These are phyloP conservation scores for Dactylellina haptotyla DNA, from an alignment of 2,329 filamentous ascomycete genomes.

Conservation along the genomic window DNA sequence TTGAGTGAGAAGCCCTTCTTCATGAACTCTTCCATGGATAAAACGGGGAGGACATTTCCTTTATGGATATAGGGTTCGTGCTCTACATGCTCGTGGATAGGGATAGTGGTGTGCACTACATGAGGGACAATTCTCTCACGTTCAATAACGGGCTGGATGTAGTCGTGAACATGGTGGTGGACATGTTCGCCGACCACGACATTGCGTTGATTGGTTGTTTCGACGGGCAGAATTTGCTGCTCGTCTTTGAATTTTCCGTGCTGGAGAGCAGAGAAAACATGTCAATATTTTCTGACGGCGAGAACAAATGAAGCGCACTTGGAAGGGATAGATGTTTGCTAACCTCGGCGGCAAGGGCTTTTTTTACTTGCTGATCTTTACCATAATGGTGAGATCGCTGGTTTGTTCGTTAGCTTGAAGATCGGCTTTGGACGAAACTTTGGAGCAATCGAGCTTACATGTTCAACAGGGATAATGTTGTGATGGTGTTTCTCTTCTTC, in stretches of 20 bases:
- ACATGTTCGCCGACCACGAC: constrained; percentile 71
- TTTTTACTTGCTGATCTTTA: constrained; percentile 35
- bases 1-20: constrained; percentile 55
- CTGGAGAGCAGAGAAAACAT: constrained; percentile 1
- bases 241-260: constrained; percentile 41
- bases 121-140: constrained; percentile 75
- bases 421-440: not conserved
- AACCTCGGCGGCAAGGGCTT: constrained; percentile 38
- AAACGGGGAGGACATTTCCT: constrained; percentile 71
- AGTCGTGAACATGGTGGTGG: constrained; percentile 74
- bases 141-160: constrained; percentile 75
- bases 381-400: constrained; percentile 41
- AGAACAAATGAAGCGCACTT: not conserved
- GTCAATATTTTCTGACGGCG: not conserved
- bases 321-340: constrained; percentile 60
- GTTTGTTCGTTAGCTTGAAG: not conserved
- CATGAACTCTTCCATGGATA: constrained; percentile 73
- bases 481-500: constrained; percentile 44
- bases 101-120: constrained; percentile 76
- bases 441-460: constrained; percentile 17
- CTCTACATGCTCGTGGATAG: constrained; percentile 77
- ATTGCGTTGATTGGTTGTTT: constrained; percentile 59
- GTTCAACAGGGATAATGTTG: constrained; percentile 34
- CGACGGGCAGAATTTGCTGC: constrained; percentile 39
- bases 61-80: constrained; percentile 73